These are phyloP conservation scores for Capsella rubella DNA, from an alignment of 441 rosid species.

Conservation along the genomic window DNA sequence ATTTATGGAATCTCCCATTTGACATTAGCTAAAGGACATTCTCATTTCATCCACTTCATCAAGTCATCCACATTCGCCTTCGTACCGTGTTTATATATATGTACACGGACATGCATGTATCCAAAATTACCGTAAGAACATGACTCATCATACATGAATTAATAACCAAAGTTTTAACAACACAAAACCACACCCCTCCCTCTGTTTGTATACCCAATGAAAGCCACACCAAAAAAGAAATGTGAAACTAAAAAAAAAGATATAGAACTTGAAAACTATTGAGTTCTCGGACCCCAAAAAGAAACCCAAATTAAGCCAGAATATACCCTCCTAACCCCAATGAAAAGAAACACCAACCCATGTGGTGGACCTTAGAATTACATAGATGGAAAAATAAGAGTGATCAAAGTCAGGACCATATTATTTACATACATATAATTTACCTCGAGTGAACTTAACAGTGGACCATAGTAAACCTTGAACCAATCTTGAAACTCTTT, in stretches of 20 bases:
- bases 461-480: conserved; percentile 41
- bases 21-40: conserved; percentile 29
- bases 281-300: conserved; percentile 40
- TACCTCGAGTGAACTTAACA: conserved; percentile 40
- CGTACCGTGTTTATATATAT: conserved; percentile 15
- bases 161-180: conserved; percentile 34
- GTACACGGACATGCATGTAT: conserved; percentile 1
- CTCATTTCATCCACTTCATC: conserved; percentile 24
- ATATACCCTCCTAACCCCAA: conserved; percentile 43
- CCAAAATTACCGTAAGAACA: conserved; percentile 35
- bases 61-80: conserved; percentile 23
- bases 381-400: conserved; percentile 22
- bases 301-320: conserved; percentile 37
- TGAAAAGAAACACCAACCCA: conserved; percentile 43
- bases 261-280: conserved; percentile 27
- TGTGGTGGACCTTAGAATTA: conserved; percentile 46
- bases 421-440: conserved; percentile 41
- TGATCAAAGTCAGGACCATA: conserved; percentile 43
- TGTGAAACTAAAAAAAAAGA: conserved; percentile 29
- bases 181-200: conserved; percentile 37
- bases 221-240: conserved; percentile 40
- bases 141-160: conserved; percentile 41
- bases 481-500: conserved; percentile 32
- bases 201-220: conserved; percentile 44
- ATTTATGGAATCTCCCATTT: conserved; percentile 19